Evolutionary conservation across 306 rosid species (phyloP).

Genomic region (Lathyrus sativus): DNA sequence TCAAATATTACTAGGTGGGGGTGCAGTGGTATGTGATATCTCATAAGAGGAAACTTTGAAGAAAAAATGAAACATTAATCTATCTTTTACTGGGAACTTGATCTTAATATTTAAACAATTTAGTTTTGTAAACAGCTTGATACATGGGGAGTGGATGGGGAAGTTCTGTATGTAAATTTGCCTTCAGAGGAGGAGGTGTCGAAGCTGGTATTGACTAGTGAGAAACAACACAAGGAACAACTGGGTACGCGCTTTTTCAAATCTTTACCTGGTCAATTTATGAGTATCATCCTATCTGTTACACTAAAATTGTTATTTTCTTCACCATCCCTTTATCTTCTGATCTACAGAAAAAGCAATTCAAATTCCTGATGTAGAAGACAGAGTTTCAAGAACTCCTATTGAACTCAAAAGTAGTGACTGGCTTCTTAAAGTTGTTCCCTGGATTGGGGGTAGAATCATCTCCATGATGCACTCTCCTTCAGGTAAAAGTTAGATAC

Average conservation of each 20-base stretch:
- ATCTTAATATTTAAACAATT: slow-evolving; percentile 22
- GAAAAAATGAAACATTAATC: not conserved
- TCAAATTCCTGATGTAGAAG: slow-evolving; percentile 69
- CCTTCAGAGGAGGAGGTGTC: slow-evolving; percentile 72
- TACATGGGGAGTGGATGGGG: slow-evolving; percentile 83
- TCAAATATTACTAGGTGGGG: slow-evolving; percentile 78
- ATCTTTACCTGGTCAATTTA: slow-evolving; percentile 17
- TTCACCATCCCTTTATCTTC: slow-evolving; percentile 33
- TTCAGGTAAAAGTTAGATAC: slow-evolving; percentile 51
- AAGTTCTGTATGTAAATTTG: slow-evolving; percentile 59
- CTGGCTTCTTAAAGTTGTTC: slow-evolving; percentile 77
- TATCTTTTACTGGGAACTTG: slow-evolving; percentile 14
- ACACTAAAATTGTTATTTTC: slow-evolving; percentile 12
- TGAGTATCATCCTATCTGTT: not conserved
- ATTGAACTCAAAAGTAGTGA: slow-evolving; percentile 70
- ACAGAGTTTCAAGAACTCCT: slow-evolving; percentile 56
- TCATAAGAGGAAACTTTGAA: slow-evolving; percentile 25
- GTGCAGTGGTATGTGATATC: slow-evolving; percentile 69
- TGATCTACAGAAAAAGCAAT: slow-evolving; percentile 58
- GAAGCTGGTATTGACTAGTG: slow-evolving; percentile 61
- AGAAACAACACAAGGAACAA: slow-evolving; percentile 53
- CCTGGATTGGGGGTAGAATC: slow-evolving; percentile 97
- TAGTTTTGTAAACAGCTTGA: slow-evolving; percentile 59
- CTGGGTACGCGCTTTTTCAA: slow-evolving; percentile 53
- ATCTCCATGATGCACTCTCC: slow-evolving; percentile 82